Percentiles rank a stretch among this genome's conserved stretches.
Evolutionary conservation across 169 alveolate genomes (phyloP).

Genomic region (Plasmodium gaboni): DNA sequence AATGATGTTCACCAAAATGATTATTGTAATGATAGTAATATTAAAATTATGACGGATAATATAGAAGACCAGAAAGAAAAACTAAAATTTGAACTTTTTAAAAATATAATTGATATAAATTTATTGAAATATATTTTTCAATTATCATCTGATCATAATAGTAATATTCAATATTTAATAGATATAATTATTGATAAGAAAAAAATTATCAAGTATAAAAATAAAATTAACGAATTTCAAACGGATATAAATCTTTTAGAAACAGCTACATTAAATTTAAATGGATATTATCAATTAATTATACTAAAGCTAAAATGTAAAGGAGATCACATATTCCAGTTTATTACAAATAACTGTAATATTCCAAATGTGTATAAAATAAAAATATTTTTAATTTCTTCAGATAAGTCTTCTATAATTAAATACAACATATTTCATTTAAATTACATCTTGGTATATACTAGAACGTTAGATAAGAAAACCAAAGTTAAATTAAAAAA

Average conservation of each 20-base stretch:
- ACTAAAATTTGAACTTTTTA: constrained; percentile 16
- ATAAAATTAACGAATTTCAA: constrained; percentile 8
- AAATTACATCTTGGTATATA: constrained; percentile 26
- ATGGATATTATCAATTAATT: constrained; percentile 43
- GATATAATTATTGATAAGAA: constrained; percentile 30
- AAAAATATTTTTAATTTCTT: constrained; percentile 52
- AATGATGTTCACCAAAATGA: background rate
- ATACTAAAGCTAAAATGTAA: constrained; percentile 35
- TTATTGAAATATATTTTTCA: constrained; percentile 44
- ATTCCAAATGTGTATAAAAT: constrained; percentile 39
- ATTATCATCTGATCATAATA: background rate
- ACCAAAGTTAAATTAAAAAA: constrained; percentile 16
- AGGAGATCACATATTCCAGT: constrained; percentile 11
- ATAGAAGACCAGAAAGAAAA: background rate
- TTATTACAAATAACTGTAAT: constrained; percentile 22
- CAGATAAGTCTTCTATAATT: constrained; percentile 51
- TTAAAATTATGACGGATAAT: too few relatives aligned
- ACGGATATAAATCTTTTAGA: constrained; percentile 15
- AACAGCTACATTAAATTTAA: constrained; percentile 42
- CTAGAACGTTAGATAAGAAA: constrained; percentile 29
- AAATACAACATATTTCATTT: constrained; percentile 30
- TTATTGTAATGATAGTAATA: too few relatives aligned
- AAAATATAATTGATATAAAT: constrained; percentile 14
- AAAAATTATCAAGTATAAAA: constrained; percentile 42
- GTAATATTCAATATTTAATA: constrained; percentile 11